A percentile compares a stretch with the other conserved stretches of the same genome.
These are phyloP conservation scores for Fragaria nilgerrensis DNA, from an alignment of 306 rosid species.

Conservation along the genomic window DNA sequence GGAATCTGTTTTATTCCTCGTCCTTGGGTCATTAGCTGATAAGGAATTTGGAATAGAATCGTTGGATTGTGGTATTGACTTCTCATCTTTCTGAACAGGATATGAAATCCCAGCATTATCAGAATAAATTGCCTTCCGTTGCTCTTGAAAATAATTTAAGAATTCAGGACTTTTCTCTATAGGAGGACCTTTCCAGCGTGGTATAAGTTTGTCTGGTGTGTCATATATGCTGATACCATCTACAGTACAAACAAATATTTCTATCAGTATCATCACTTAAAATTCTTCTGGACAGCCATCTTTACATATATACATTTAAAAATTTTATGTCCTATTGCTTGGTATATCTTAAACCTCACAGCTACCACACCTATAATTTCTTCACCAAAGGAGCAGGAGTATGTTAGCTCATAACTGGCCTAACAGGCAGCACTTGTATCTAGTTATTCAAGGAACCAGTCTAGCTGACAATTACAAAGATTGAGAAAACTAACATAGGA, in stretches of 20 bases:
- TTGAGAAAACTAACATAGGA: neutral
- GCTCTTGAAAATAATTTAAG: conserved; percentile 54
- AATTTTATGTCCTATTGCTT: neutral
- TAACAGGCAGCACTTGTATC: neutral
- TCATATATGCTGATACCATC: conserved; percentile 91
- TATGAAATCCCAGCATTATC: conserved; percentile 22
- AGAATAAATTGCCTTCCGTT: conserved; percentile 41
- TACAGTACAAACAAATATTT: conserved; percentile 29
- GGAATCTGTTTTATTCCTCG: conserved; percentile 34
- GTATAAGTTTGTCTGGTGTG: conserved; percentile 81
- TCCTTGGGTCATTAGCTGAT: conserved; percentile 28
- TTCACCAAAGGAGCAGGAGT: neutral
- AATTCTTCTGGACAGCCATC: conserved; percentile 9
- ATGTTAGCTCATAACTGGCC: neutral
- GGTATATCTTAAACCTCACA: neutral
- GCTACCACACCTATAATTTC: conserved; percentile 4
- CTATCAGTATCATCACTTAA: conserved; percentile 24
- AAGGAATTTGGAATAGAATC: conserved; percentile 32
- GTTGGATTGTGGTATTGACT: conserved; percentile 37
- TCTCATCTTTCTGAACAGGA: conserved; percentile 46
- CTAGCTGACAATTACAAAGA: too few species aligned
- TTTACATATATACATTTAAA: neutral
- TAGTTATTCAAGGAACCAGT: neutral
- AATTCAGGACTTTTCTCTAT: conserved; percentile 69
- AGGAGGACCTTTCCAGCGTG: conserved; percentile 85